A percentile compares a stretch with the other conserved stretches of the same genome.
phyloP scores from a whole-genome alignment of 1,139 yeast genomes.

The Kodamaea sp. region DNA sequence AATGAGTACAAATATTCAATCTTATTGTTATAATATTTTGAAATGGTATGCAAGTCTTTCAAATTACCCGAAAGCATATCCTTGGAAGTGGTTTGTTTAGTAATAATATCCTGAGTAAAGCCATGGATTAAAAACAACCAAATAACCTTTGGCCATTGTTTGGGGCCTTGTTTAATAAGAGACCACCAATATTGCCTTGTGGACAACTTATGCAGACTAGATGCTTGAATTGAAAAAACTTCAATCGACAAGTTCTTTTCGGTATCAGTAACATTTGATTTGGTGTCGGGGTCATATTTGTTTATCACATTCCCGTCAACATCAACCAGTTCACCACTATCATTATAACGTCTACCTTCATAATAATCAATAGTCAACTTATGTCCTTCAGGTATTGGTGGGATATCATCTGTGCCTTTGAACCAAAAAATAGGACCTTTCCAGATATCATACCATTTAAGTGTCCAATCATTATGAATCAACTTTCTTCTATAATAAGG shows the following conservation, averaged over 20 bases:
- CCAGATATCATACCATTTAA: conserved; percentile 53
- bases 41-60: conserved; percentile 48
- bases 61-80: conserved; percentile 42
- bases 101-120: conserved; percentile 59
- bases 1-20: conserved; percentile 68
- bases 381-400: conserved; percentile 64
- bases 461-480: conserved; percentile 63
- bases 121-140: conserved; percentile 57
- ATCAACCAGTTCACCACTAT: conserved; percentile 17
- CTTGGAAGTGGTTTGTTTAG: conserved; percentile 38
- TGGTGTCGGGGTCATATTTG: conserved; percentile 10
- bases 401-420: conserved; percentile 54
- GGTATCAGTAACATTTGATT: conserved; percentile 8
- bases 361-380: conserved; percentile 60
- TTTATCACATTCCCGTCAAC: conserved; percentile 13
- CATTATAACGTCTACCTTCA: conserved; percentile 51
- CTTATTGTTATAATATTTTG: conserved; percentile 69
- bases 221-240: conserved; percentile 10
- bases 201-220: conserved; percentile 16
- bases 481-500: conserved; percentile 66
- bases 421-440: conserved; percentile 58
- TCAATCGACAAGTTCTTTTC: conserved; percentile 13
- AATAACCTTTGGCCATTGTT: conserved; percentile 49
- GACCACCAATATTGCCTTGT: conserved; percentile 44
- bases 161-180: conserved; percentile 43